phyloP scores from a whole-genome alignment of 148 eudicot species.

The Selenicereus undatus region DNA sequence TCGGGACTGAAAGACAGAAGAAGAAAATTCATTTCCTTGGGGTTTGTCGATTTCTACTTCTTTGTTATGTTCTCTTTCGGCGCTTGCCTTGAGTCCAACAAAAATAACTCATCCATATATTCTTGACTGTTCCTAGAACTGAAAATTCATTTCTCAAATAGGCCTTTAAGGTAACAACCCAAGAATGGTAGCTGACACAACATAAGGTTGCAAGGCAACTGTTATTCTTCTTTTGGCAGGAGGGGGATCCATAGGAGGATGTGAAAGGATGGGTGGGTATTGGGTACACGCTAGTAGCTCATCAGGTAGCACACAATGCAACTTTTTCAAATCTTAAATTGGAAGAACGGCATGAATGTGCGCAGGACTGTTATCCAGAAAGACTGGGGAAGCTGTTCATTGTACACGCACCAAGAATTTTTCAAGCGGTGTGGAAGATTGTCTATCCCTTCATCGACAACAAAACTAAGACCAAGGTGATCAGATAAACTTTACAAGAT shows the following conservation, averaged over 20 bases:
- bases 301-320: no score
- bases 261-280: no score
- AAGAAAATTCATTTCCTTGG: background rate
- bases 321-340: background rate
- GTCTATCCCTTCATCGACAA: slow-evolving; percentile 75
- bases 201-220: no score
- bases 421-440: slow-evolving; percentile 72
- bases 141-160: background rate
- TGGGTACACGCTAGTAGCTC: no score
- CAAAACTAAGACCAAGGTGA: slow-evolving; percentile 76
- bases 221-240: no score
- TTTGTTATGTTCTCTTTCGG: background rate
- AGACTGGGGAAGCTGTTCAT: slow-evolving; percentile 68
- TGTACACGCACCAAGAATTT: slow-evolving; percentile 63
- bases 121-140: background rate
- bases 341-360: background rate
- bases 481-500: background rate
- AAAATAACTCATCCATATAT: background rate
- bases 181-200: background rate
- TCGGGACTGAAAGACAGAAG: background rate
- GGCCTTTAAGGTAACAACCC: background rate
- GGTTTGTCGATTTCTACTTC: background rate
- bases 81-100: background rate
- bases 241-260: no score
- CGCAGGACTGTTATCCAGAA: slow-evolving; percentile 89